These are phyloP conservation scores for Ophiostoma tasmaniense DNA, from an alignment of 2,329 filamentous ascomycete species.

Conservation along the genomic window DNA sequence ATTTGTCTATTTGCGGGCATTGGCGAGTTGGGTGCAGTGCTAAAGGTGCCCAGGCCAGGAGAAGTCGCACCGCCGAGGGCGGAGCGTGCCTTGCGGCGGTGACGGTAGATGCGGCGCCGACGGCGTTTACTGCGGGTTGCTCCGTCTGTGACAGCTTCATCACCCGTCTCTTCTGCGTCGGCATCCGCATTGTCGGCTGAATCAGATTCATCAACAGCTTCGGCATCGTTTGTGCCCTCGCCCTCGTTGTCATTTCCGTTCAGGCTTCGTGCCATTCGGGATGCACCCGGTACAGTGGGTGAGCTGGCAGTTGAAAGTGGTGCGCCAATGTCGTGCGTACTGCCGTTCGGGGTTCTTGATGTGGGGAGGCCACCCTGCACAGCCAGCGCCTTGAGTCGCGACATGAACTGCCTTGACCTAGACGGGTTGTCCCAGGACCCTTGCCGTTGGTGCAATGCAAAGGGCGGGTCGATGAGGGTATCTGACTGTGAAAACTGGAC, in stretches of 20 bases:
- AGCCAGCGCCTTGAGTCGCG: conserved; percentile 67
- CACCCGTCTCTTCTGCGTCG: conserved; percentile 80
- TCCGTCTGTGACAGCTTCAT: conserved; percentile 52
- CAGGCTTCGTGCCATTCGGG: conserved; percentile 20
- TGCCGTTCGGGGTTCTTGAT: conserved; percentile 29
- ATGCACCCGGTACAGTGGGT: conserved; percentile 37
- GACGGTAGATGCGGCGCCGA: conserved; percentile 46
- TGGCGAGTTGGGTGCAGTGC: conserved; percentile 34
- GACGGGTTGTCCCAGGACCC: conserved; percentile 59
- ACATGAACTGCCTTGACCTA: conserved; percentile 62
- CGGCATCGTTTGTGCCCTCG: neutral
- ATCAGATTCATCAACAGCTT: conserved; percentile 34
- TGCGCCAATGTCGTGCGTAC: conserved; percentile 22
- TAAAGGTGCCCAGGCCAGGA: conserved; percentile 35
- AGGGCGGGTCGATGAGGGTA: conserved; percentile 35
- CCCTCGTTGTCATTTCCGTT: conserved; percentile 44
- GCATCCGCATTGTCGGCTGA: conserved; percentile 45
- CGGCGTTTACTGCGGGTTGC: conserved; percentile 49
- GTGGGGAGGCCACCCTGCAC: conserved; percentile 41
- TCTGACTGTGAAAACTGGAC: conserved; percentile 66
- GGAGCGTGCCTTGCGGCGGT: conserved; percentile 36
- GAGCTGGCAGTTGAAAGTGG: conserved; percentile 39
- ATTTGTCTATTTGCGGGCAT: conserved; percentile 36
- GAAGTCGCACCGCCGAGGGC: conserved; percentile 38
- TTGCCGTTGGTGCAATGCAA: conserved; percentile 34